These are phyloP conservation scores for Urochloa ruziziensis DNA, from an alignment of 176 grass and related monocot genomes.

Conservation along the genomic window DNA sequence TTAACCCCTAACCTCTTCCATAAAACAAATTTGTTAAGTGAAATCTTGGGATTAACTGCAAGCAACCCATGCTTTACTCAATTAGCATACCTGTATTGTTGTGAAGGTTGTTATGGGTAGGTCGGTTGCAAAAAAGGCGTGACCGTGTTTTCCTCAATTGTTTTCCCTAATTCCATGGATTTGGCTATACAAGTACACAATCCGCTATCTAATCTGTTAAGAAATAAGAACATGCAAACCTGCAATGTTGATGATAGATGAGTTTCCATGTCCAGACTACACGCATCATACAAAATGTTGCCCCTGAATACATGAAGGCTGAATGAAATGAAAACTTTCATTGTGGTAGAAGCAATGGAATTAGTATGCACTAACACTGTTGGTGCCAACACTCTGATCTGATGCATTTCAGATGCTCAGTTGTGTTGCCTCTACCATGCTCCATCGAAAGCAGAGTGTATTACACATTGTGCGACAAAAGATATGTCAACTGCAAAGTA, in stretches of 20 bases:
- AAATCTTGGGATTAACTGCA: background rate
- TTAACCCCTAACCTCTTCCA: conserved; percentile 10
- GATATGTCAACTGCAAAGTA: too few species aligned
- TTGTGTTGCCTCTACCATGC: background rate
- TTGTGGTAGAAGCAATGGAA: background rate
- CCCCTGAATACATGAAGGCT: background rate
- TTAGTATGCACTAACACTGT: background rate
- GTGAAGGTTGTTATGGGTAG: conserved; percentile 63
- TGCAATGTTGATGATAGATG: background rate
- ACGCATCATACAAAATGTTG: background rate
- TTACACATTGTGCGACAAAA: too few species aligned
- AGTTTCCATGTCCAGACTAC: background rate
- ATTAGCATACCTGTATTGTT: conserved; percentile 27
- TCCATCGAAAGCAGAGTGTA: too few species aligned
- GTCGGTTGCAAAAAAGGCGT: conserved; percentile 63
- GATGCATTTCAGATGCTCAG: background rate
- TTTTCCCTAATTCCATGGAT: background rate
- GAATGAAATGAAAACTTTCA: background rate
- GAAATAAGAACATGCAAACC: background rate
- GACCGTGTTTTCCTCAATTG: conserved; percentile 4
- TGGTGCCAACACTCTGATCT: background rate
- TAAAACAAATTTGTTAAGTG: background rate
- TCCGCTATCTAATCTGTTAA: background rate
- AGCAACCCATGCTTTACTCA: background rate
- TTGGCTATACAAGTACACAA: background rate